These are phyloP conservation scores for Colletotrichum caudatum DNA, from an alignment of 2,329 filamentous ascomycete genomes.

Conservation along the genomic window DNA sequence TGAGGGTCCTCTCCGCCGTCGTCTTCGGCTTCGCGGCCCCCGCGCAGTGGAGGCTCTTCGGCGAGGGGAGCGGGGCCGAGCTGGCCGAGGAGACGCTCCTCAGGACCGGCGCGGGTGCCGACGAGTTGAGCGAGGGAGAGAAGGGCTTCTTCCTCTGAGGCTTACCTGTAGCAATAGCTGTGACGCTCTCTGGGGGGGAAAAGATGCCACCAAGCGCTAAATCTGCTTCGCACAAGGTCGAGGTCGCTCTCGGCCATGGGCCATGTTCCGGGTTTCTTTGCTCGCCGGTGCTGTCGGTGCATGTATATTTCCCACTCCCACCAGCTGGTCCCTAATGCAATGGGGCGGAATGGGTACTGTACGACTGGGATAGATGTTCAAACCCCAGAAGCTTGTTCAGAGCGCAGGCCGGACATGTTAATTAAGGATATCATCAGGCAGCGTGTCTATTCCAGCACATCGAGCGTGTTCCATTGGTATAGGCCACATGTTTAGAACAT, in stretches of 20 bases:
- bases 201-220: too few relatives aligned
- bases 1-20: conserved; percentile 49
- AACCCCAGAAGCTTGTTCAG: neutral
- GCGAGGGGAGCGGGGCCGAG: conserved; percentile 47
- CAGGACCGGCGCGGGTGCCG: conserved; percentile 45
- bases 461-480: neutral
- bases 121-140: conserved; percentile 47
- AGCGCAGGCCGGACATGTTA: neutral
- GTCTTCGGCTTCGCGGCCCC: conserved; percentile 52
- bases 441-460: neutral
- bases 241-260: neutral
- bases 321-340: neutral
- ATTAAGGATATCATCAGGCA: neutral
- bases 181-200: too few relatives aligned
- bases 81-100: conserved; percentile 51
- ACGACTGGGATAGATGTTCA: neutral
- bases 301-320: neutral
- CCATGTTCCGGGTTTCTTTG: neutral
- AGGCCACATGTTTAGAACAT: neutral
- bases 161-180: neutral
- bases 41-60: conserved; percentile 53
- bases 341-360: neutral
- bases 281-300: neutral
- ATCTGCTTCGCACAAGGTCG: neutral
- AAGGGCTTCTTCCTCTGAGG: conserved; percentile 28